These are phyloP conservation scores for Ustilago tritici DNA, from an alignment of 1,284 basidiomycete genomes.

Conservation along the genomic window DNA sequence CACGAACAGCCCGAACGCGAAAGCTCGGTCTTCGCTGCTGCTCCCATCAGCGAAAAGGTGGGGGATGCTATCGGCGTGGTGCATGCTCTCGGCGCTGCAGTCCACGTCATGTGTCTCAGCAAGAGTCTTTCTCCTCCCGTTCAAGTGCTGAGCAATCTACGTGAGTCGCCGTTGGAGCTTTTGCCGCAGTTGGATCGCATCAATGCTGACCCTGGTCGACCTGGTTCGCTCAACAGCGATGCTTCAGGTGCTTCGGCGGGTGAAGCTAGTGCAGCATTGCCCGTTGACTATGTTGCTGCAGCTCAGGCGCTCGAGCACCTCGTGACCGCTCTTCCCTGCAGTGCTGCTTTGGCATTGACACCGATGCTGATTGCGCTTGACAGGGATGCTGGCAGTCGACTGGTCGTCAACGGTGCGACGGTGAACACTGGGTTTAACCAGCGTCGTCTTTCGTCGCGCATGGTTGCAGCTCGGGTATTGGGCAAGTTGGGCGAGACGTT, in stretches of 20 bases:
- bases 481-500: constrained; percentile 79
- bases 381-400: constrained; percentile 72
- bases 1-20: constrained; percentile 31
- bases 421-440: constrained; percentile 36
- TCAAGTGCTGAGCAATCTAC: constrained; percentile 26
- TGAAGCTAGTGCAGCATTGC: constrained; percentile 67
- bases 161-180: constrained; percentile 69
- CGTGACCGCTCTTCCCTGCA: constrained; percentile 79
- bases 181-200: constrained; percentile 73
- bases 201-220: constrained; percentile 68
- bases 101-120: constrained; percentile 56
- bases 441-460: constrained; percentile 76
- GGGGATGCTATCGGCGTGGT: constrained; percentile 52
- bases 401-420: constrained; percentile 65
- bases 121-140: constrained; percentile 55
- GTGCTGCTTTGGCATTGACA: constrained; percentile 80
- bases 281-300: constrained; percentile 83
- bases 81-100: constrained; percentile 61
- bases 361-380: constrained; percentile 88
- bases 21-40: constrained; percentile 32
- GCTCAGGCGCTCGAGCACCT: constrained; percentile 78
- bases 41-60: constrained; percentile 40
- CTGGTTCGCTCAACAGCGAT: constrained; percentile 33
- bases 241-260: constrained; percentile 19
- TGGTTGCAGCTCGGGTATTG: constrained; percentile 78